Conservation (phyloP, 2,329 filamentous ascomycete genomes). For the Neofusicoccum sp. region DNA sequence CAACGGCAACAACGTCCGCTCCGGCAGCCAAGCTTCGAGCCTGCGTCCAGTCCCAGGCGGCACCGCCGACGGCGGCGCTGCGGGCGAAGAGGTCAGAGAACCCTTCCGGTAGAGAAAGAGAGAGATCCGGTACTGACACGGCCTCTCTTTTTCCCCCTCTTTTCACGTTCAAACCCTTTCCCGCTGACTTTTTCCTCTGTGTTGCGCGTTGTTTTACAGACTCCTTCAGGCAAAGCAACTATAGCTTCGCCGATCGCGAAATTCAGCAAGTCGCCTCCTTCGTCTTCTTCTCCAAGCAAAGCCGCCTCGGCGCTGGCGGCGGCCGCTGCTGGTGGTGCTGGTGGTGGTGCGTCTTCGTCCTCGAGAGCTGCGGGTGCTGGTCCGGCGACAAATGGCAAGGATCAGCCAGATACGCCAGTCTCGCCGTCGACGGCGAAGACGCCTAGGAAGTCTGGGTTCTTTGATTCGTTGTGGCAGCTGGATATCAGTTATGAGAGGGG, state of each 20-base stretch:
- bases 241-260: neutral
- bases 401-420: neutral
- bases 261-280: neutral
- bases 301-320: constrained; percentile 3
- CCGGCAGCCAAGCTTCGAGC: neutral
- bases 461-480: constrained; percentile 40
- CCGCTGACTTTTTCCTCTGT: neutral
- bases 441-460: constrained; percentile 31
- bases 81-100: constrained; percentile 16
- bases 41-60: constrained; percentile 24
- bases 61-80: constrained; percentile 16
- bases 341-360: neutral
- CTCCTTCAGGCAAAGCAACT: neutral
- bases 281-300: neutral
- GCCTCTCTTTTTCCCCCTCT: neutral
- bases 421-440: constrained; percentile 20
- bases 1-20: neutral
- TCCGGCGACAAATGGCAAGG: neutral
- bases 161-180: neutral
- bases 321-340: neutral
- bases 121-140: neutral
- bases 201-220: neutral
- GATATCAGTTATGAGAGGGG: constrained; percentile 40
- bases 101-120: constrained; percentile 20
- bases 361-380: no score